Evolutionary conservation across 2,329 filamentous ascomycete genomes (phyloP).

Genomic region (Sclerotiophoma versabilis): DNA sequence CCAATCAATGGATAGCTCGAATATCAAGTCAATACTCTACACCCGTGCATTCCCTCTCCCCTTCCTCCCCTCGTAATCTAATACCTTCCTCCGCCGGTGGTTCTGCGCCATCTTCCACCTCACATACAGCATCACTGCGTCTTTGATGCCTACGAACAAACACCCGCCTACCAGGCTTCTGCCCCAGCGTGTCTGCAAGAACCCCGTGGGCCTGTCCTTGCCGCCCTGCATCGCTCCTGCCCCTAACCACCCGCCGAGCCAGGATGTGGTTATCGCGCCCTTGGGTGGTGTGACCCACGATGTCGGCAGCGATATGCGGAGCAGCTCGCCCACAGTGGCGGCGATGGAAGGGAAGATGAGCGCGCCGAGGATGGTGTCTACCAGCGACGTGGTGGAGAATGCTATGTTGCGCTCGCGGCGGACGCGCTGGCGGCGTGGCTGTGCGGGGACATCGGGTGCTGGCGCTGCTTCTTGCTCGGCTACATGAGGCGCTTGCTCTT

Average conservation of each 20-base stretch:
- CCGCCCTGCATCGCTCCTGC: constrained; percentile 19
- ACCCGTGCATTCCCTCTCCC: background rate
- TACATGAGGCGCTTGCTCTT: constrained; percentile 19
- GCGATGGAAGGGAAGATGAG: constrained; percentile 85
- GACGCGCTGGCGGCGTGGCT: constrained; percentile 34
- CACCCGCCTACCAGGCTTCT: constrained; percentile 88
- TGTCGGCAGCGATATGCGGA: constrained; percentile 72
- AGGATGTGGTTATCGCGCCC: constrained; percentile 21
- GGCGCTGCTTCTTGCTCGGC: constrained; percentile 31
- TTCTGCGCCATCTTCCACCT: constrained; percentile 59
- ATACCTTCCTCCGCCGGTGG: constrained; percentile 54
- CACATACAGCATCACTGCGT: constrained; percentile 67
- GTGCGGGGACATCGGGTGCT: constrained; percentile 38
- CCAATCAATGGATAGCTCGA: too few relatives aligned
- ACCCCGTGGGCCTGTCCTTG: constrained; percentile 60
- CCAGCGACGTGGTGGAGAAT: constrained; percentile 62
- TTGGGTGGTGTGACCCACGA: constrained; percentile 65
- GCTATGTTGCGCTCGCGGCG: constrained; percentile 58
- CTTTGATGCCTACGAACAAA: constrained; percentile 84
- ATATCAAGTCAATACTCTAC: too few relatives aligned
- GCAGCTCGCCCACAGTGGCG: constrained; percentile 75
- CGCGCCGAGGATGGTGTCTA: constrained; percentile 69
- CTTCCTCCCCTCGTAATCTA: constrained; percentile 49
- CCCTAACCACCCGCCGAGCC: constrained; percentile 31
- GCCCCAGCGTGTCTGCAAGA: constrained; percentile 87